Percentiles rank a stretch among this genome's conserved stretches.
phyloP scores from a whole-genome alignment of 2,329 filamentous ascomycete genomes.

The Phaeosphaeriaceae sp. region DNA sequence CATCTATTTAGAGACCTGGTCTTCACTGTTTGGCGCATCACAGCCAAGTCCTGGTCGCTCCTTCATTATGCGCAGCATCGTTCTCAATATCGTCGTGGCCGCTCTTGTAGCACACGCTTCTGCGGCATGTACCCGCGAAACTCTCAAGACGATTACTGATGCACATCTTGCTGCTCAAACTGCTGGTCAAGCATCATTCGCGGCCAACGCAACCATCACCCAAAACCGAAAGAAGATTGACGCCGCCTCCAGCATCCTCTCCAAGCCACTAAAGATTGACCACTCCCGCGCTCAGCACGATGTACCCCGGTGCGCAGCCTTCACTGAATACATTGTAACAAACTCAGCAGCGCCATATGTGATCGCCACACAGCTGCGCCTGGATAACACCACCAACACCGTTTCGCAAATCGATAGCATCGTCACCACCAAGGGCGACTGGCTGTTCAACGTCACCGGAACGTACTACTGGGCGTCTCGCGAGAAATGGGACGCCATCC shows the following conservation, averaged over 20 bases:
- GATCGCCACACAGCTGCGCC: slow-evolving; percentile 33
- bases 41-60: neutral
- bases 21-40: neutral
- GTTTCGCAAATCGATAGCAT: slow-evolving; percentile 34
- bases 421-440: slow-evolving; percentile 37
- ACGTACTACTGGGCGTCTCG: slow-evolving; percentile 33
- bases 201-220: slow-evolving; percentile 25
- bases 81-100: neutral
- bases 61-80: slow-evolving; percentile 8
- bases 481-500: slow-evolving; percentile 35
- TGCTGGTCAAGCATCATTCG: slow-evolving; percentile 28
- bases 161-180: slow-evolving; percentile 30
- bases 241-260: slow-evolving; percentile 28
- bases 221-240: slow-evolving; percentile 34
- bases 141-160: slow-evolving; percentile 26
- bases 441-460: slow-evolving; percentile 41
- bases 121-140: slow-evolving; percentile 29
- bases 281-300: slow-evolving; percentile 36
- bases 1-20: neutral
- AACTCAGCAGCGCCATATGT: slow-evolving; percentile 34
- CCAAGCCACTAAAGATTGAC: slow-evolving; percentile 30
- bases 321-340: slow-evolving; percentile 37
- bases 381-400: slow-evolving; percentile 29
- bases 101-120: slow-evolving; percentile 14
- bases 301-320: slow-evolving; percentile 33